A percentile compares a stretch with the other conserved stretches of the same genome.
Evolutionary conservation across 352 stramenopile genomes (phyloP).

Genomic region (Phytophthora uliginosa): DNA sequence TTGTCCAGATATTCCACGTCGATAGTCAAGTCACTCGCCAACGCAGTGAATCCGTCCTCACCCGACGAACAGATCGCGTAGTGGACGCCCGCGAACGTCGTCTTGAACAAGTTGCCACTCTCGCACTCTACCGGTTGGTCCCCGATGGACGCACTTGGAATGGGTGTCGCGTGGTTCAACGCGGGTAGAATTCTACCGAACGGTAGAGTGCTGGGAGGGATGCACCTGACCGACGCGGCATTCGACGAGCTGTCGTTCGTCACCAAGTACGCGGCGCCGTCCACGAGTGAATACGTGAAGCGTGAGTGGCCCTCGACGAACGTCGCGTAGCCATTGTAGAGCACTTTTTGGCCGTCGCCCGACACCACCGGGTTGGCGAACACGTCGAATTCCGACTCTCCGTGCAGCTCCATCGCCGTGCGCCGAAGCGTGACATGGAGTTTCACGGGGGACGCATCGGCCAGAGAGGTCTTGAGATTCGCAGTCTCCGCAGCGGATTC

Average conservation of each 20-base stretch:
- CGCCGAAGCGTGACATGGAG: constrained; percentile 50
- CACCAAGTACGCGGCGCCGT: constrained; percentile 34
- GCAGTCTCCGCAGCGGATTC: background rate
- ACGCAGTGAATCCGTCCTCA: constrained; percentile 34
- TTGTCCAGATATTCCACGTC: constrained; percentile 32
- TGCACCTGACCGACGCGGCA: constrained; percentile 21
- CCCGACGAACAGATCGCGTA: constrained; percentile 38
- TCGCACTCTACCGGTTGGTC: constrained; percentile 28
- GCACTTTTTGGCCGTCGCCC: constrained; percentile 15
- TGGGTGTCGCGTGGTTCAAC: constrained; percentile 19
- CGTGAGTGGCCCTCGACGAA: constrained; percentile 27
- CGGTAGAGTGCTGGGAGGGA: constrained; percentile 22
- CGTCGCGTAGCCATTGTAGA: constrained; percentile 40
- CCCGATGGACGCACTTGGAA: constrained; percentile 23
- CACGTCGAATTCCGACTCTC: constrained; percentile 34
- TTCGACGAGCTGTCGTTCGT: constrained; percentile 25
- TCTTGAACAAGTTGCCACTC: constrained; percentile 40
- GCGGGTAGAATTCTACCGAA: constrained; percentile 31
- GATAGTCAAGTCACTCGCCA: constrained; percentile 40
- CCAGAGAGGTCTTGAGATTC: constrained; percentile 9
- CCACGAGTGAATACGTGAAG: constrained; percentile 41
- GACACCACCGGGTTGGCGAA: constrained; percentile 38
- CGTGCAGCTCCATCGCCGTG: constrained; percentile 28
- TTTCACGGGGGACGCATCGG: constrained; percentile 36
- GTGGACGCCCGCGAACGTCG: constrained; percentile 28